Evolutionary conservation across 805 yeast species (phyloP), one percentile per base, ranked within the genome.

Genomic region (Yamadazyma paraphyllophila): DNA sequence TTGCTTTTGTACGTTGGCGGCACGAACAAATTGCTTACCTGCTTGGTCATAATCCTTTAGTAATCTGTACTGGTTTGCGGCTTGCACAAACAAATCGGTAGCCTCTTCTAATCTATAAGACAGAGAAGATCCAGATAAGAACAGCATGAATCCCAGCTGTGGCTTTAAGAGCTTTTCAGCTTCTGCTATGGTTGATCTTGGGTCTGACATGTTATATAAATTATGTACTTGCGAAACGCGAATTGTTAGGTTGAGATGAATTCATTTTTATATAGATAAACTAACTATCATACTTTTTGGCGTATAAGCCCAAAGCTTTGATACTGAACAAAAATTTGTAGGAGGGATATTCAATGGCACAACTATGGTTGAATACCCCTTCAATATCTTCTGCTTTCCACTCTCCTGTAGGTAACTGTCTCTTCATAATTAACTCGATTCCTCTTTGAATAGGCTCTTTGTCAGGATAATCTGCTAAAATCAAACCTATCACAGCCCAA

Each of bases 261-360:
- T 27, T 14, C 11, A 27, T 8, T 9, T 25, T 12, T 36, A 13
- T 6, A 7, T 26, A 20, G 20, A 41, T 41, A 7, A 9, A 11
- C 33, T 41, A 47, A 45, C 56, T 52, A 8, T 69, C 73, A 45
- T 55, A 68, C 43, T 56, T 61, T 13, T 63, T 56, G 8, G 55
- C 51, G 45, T 69, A 90, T 56, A 92, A 71, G 1, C 98, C 98
- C 36, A 94, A 69, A 0, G 99, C 99, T 66, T 94, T 94, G 55
- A 92, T 85, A 1, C 97, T 85, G 64, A 94, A 94, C 47, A 89
- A 69, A 58, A 84, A 92, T 66, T 85, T 82, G 66, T 94, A 94
- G 58, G 89, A 88, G 33, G 98, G 98, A 62, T 94, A 94, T 64
- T 94, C 98, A 59, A 94, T 94, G 2, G 94, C 96, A 69, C 95